Evolutionary conservation across 2,329 filamentous ascomycete genomes (phyloP).

Genomic region (Diaporthe humulicola): DNA sequence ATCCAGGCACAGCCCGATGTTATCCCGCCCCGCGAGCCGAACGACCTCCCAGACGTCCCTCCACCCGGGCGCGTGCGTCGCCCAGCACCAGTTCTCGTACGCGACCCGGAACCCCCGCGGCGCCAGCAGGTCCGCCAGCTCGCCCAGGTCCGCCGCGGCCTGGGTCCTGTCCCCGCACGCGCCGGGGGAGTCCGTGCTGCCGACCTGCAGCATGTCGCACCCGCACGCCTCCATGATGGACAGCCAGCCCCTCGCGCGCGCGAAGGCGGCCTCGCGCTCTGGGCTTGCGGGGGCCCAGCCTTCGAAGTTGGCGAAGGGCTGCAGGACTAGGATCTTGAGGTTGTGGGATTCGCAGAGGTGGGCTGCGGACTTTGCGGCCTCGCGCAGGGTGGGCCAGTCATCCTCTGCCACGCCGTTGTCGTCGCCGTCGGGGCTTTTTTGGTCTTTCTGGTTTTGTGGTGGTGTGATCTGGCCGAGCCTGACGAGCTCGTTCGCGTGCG

Average conservation of each 20-base stretch:
- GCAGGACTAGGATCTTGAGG: conserved; percentile 77
- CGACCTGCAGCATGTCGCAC: conserved; percentile 78
- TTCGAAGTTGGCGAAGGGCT: conserved; percentile 83
- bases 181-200: conserved; percentile 67
- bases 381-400: conserved; percentile 71
- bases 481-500: conserved; percentile 67
- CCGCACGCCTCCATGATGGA: conserved; percentile 78
- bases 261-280: conserved; percentile 73
- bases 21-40: conserved; percentile 69
- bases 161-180: conserved; percentile 61
- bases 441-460: background rate
- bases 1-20: conserved; percentile 82
- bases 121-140: conserved; percentile 73
- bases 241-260: conserved; percentile 75
- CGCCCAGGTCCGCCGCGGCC: conserved; percentile 72
- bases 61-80: conserved; percentile 77
- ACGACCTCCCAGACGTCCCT: conserved; percentile 79
- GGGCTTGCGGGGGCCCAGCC: conserved; percentile 74
- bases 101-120: conserved; percentile 71
- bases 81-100: conserved; percentile 90
- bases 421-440: too few relatives aligned
- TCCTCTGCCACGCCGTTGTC: conserved; percentile 61
- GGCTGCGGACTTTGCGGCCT: conserved; percentile 67
- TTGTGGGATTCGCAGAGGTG: conserved; percentile 65
- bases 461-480: conserved; percentile 43